A percentile compares a stretch with the other conserved stretches of the same genome.
Conservation (phyloP, 2,329 filamentous ascomycete species). For the Sordariomycetes sp. region DNA sequence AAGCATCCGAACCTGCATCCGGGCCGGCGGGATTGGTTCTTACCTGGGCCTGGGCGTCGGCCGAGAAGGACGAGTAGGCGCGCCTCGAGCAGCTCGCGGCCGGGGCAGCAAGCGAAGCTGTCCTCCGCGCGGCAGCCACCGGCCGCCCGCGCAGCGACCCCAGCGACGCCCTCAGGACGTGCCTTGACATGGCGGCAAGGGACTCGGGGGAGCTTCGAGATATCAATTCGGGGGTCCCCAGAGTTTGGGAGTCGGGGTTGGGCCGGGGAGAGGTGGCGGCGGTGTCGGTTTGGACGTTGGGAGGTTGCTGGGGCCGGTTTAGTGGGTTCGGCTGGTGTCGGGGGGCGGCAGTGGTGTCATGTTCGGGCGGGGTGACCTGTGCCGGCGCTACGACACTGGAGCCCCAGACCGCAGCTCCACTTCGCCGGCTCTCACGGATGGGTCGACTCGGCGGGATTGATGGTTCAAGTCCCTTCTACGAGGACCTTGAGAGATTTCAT, state of each 20-base stretch:
- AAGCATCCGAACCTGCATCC: background rate
- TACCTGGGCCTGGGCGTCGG: slow-evolving; percentile 52
- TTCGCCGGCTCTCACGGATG: too few relatives aligned
- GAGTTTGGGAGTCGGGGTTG: background rate
- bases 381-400: background rate
- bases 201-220: background rate
- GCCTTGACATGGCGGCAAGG: slow-evolving; percentile 1
- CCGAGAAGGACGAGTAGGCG: slow-evolving; percentile 32
- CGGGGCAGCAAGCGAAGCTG: background rate
- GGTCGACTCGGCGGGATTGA: too few relatives aligned
- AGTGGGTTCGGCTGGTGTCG: background rate
- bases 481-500: background rate
- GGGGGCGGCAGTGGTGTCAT: background rate
- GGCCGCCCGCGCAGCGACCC: background rate
- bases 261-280: background rate
- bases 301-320: background rate
- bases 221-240: background rate
- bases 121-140: background rate
- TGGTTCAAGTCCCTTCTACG: background rate
- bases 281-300: background rate
- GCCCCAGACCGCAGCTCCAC: background rate
- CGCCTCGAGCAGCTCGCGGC: slow-evolving; percentile 13
- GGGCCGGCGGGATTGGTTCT: slow-evolving; percentile 8
- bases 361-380: background rate
- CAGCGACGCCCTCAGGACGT: slow-evolving; percentile 1